phyloP scores from a whole-genome alignment of 257 asterid species.

The Haberlea rhodopensis region DNA sequence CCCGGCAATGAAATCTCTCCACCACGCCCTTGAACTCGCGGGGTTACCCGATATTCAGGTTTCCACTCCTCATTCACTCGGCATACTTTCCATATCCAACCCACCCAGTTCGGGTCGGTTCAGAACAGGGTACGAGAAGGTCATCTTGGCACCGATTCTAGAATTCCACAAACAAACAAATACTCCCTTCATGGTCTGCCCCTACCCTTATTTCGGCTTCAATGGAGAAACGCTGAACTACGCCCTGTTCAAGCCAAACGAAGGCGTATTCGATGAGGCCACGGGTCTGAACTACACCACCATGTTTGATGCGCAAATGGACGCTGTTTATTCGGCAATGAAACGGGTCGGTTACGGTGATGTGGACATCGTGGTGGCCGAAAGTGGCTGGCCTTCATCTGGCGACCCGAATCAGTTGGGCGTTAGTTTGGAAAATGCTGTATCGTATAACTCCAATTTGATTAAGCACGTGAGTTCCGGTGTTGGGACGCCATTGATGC shows the following conservation, averaged over 20 bases:
- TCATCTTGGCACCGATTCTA: conserved; percentile 33
- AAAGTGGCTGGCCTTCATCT: conserved; percentile 56
- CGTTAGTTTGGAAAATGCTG: conserved; percentile 35
- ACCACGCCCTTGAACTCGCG: conserved; percentile 35
- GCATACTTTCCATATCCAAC: conserved; percentile 32
- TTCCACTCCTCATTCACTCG: conserved; percentile 43
- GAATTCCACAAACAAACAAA: conserved; percentile 41
- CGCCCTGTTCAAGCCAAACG: conserved; percentile 44
- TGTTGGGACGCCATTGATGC: conserved; percentile 52
- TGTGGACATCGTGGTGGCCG: conserved; percentile 50
- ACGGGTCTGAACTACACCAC: conserved; percentile 40
- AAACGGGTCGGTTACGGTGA: conserved; percentile 46
- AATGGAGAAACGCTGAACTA: conserved; percentile 20
- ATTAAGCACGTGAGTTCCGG: conserved; percentile 37
- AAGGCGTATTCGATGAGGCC: conserved; percentile 32
- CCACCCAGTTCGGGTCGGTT: conserved; percentile 43
- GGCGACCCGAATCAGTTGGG: conserved; percentile 43
- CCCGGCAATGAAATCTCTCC: conserved; percentile 41
- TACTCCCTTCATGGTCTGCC: conserved; percentile 49
- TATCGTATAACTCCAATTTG: conserved; percentile 36
- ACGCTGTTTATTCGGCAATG: conserved; percentile 48
- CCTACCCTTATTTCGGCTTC: conserved; percentile 46
- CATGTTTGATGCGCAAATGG: conserved; percentile 47
- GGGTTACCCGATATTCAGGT: conserved; percentile 33
- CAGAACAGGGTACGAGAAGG: conserved; percentile 36